phyloP scores from a whole-genome alignment of 176 grass and related monocot genomes.

The Cenchrus purpureus region DNA sequence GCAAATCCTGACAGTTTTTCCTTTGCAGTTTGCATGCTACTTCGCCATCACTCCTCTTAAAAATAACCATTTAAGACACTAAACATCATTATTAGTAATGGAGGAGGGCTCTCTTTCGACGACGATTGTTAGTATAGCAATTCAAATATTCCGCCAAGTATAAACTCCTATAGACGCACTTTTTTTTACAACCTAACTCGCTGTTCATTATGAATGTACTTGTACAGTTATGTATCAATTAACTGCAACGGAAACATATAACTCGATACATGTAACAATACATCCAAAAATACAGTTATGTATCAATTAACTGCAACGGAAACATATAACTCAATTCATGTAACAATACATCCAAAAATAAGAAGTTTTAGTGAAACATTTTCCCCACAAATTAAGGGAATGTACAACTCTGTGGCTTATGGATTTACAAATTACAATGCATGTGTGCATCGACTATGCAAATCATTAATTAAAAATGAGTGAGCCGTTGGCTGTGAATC shows the following conservation, averaged over 20 bases:
- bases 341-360: not conserved
- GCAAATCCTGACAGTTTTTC: not conserved
- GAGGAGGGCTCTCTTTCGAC: not conserved
- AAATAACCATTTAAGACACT: too few species aligned
- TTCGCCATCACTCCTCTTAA: not conserved
- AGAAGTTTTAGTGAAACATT: not conserved
- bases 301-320: too few species aligned
- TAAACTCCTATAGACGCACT: too few species aligned
- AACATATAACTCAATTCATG: not conserved
- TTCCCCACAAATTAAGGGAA: too few species aligned
- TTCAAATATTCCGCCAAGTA: too few species aligned
- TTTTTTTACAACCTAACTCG: too few species aligned
- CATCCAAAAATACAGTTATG: not conserved
- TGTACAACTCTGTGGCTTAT: not conserved
- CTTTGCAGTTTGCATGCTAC: not conserved
- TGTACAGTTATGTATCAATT: too few species aligned
- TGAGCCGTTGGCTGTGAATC: fast-evolving
- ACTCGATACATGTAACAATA: not conserved
- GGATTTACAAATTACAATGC: too few species aligned
- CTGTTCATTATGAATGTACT: too few species aligned
- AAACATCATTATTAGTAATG: too few species aligned
- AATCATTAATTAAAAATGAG: not conserved
- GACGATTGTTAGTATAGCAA: not conserved
- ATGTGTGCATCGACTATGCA: fast-evolving
- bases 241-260: too few species aligned